These are phyloP conservation scores for Mycena filopes DNA, from an alignment of 768 basidiomycete genomes.

Conservation along the genomic window DNA sequence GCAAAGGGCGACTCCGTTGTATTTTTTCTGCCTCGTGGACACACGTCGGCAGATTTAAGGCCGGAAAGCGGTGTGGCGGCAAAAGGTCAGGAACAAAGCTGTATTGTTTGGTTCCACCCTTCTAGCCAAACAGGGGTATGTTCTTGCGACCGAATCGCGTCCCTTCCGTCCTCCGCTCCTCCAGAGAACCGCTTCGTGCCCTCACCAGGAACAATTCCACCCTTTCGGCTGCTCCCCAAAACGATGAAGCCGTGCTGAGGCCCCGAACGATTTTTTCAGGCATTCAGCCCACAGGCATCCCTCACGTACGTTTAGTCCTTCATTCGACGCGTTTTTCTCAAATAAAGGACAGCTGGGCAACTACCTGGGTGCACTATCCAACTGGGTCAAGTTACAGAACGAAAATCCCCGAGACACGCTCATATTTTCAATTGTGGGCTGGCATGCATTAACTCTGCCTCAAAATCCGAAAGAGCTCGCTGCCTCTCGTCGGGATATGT, in stretches of 20 bases:
- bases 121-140: conserved; percentile 9
- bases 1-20: too few relatives aligned
- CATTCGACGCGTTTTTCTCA: conserved; percentile 18
- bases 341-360: conserved; percentile 81
- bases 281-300: conserved; percentile 93
- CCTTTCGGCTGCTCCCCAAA: background rate
- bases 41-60: too few relatives aligned
- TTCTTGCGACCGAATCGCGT: conserved; percentile 19
- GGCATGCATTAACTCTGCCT: conserved; percentile 94
- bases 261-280: conserved; percentile 81
- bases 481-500: conserved; percentile 75
- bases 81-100: conserved; percentile 1
- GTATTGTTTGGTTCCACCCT: background rate
- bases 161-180: conserved; percentile 10
- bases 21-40: too few relatives aligned
- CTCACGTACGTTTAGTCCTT: conserved; percentile 70
- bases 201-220: background rate
- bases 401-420: conserved; percentile 69
- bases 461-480: conserved; percentile 78
- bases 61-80: background rate
- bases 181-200: background rate
- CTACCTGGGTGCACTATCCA: conserved; percentile 88
- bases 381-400: conserved; percentile 87
- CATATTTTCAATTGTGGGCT: conserved; percentile 90
- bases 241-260: background rate